A percentile compares a stretch with the other conserved stretches of the same genome.
These are phyloP conservation scores for Parastagonospora nodorum DNA, from an alignment of 2,329 filamentous ascomycete genomes.

Conservation along the genomic window DNA sequence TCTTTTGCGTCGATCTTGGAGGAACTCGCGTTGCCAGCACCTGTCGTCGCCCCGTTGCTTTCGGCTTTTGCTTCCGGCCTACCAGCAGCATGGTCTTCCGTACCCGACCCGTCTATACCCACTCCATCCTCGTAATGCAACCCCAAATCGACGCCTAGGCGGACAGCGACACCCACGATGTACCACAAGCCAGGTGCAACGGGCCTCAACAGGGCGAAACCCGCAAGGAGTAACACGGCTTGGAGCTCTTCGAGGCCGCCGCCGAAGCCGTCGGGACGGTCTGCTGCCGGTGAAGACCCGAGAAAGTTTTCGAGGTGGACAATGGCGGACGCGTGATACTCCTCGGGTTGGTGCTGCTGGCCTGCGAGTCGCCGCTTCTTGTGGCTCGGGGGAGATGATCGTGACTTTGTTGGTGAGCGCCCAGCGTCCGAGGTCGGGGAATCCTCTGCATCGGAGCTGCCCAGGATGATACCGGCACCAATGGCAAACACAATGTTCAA, in stretches of 20 bases:
- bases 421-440: slow-evolving; percentile 37
- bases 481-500: slow-evolving; percentile 98
- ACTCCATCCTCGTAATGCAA: slow-evolving; percentile 90
- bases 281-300: slow-evolving; percentile 63
- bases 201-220: slow-evolving; percentile 87
- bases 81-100: slow-evolving; percentile 34
- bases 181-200: slow-evolving; percentile 96
- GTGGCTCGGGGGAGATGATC: slow-evolving; percentile 37
- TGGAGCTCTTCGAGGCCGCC: slow-evolving; percentile 92
- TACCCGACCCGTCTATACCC: slow-evolving; percentile 58
- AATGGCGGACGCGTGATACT: slow-evolving; percentile 94
- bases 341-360: slow-evolving; percentile 80
- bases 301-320: slow-evolving; percentile 88
- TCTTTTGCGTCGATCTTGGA: slow-evolving; percentile 57
- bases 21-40: slow-evolving; percentile 24
- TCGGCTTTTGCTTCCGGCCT: slow-evolving; percentile 35
- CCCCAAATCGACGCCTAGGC: slow-evolving; percentile 87
- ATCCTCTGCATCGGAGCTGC: slow-evolving; percentile 46
- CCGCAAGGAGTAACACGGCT: slow-evolving; percentile 86
- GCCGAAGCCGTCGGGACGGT: slow-evolving; percentile 68
- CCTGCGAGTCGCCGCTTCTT: slow-evolving; percentile 49
- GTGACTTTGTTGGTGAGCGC: slow-evolving; percentile 34
- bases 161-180: slow-evolving; percentile 90
- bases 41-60: slow-evolving; percentile 27
- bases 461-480: slow-evolving; percentile 89